Evolutionary conservation across 2,329 filamentous ascomycete genomes (phyloP).

Genomic region (Tolypocladium paradoxum): DNA sequence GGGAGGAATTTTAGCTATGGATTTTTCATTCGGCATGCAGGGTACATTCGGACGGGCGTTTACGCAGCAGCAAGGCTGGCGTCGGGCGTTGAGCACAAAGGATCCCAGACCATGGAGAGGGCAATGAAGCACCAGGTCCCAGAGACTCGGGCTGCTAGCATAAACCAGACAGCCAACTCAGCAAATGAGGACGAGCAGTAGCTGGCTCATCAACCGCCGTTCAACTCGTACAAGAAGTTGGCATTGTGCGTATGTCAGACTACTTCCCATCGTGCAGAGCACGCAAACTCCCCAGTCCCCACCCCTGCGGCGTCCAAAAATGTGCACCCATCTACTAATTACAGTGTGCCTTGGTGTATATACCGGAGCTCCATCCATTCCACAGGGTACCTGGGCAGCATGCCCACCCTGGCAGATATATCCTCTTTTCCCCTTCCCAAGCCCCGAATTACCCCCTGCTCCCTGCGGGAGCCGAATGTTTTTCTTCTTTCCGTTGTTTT

Average conservation of each 20-base stretch:
- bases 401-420: neutral
- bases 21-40: neutral
- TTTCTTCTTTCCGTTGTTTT: neutral
- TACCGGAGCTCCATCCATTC: neutral
- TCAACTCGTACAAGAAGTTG: neutral
- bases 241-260: conserved; percentile 1
- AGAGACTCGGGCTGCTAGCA: neutral
- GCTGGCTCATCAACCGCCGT: no score
- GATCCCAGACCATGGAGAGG: neutral
- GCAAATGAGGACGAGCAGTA: neutral
- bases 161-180: neutral
- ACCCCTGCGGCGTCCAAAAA: conserved; percentile 1
- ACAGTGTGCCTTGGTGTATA: neutral
- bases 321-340: neutral
- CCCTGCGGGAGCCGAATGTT: neutral
- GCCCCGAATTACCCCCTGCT: neutral
- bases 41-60: neutral
- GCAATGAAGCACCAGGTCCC: neutral
- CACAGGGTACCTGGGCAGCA: no score
- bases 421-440: neutral
- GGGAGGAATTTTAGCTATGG: neutral
- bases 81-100: neutral
- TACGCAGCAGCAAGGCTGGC: neutral
- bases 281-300: neutral
- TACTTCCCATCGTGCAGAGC: neutral